phyloP scores from a whole-genome alignment of 108 stramenopile genomes.

The Nitzschia sp. region DNA sequence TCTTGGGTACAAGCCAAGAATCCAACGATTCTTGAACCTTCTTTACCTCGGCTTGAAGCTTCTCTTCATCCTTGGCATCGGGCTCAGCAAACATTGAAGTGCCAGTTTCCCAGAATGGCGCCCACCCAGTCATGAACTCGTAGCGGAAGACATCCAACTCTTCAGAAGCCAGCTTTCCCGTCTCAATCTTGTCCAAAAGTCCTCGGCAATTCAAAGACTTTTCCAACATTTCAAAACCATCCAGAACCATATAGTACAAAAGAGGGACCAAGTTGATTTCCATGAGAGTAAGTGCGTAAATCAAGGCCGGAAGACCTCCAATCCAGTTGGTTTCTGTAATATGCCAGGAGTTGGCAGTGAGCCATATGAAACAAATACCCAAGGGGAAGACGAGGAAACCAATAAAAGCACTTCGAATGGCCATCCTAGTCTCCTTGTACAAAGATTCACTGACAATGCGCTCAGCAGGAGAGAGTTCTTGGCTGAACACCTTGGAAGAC shows the following conservation, averaged over 20 bases:
- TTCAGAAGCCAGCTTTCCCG: constrained; percentile 7
- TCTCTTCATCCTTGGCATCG: constrained; percentile 30
- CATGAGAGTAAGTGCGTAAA: constrained; percentile 76
- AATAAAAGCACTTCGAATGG: constrained; percentile 54
- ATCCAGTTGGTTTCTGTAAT: constrained; percentile 77
- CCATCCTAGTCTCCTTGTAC: constrained; percentile 51
- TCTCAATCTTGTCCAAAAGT: constrained; percentile 34
- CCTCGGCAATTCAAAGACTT: constrained; percentile 46
- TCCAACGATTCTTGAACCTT: constrained; percentile 25
- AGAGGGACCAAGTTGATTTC: constrained; percentile 73
- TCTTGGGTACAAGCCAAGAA: constrained; percentile 21
- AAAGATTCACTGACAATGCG: constrained; percentile 64
- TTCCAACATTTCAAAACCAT: constrained; percentile 43
- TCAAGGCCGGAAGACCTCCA: constrained; percentile 74
- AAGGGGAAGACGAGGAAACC: constrained; percentile 60
- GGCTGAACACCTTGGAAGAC: background rate
- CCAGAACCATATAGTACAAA: constrained; percentile 73
- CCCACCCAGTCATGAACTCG: constrained; percentile 44
- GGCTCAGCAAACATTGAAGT: constrained; percentile 5
- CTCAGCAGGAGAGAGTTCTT: constrained; percentile 28
- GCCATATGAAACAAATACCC: constrained; percentile 82
- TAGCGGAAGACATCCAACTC: constrained; percentile 14
- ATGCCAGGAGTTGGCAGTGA: constrained; percentile 77
- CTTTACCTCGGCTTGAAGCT: constrained; percentile 32
- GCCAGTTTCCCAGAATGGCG: constrained; percentile 63